A percentile compares a stretch with the other conserved stretches of the same genome.
These are phyloP conservation scores for Cladosporium colombiae DNA, from an alignment of 2,329 filamentous ascomycete genomes.

Conservation along the genomic window DNA sequence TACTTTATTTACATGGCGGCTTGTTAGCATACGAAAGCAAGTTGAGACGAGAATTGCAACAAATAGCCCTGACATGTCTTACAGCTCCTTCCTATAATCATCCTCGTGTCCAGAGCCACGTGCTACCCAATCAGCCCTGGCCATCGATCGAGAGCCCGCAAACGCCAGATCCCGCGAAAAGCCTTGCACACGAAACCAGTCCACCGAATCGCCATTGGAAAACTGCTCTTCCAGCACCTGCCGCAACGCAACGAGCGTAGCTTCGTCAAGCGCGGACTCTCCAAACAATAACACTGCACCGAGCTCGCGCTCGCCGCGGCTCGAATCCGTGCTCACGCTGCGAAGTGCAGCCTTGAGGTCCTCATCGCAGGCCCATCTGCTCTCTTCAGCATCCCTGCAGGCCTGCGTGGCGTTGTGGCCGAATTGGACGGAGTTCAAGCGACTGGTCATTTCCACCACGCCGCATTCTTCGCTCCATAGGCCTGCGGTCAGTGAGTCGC, in stretches of 20 bases:
- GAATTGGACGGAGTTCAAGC: neutral
- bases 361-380: neutral
- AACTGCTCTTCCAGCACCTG: neutral
- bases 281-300: neutral
- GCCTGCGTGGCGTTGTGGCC: neutral
- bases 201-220: neutral
- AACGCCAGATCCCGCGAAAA: conserved; percentile 4
- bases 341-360: neutral
- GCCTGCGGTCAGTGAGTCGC: neutral
- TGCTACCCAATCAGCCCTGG: neutral
- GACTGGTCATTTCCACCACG: neutral
- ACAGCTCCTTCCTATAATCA: neutral
- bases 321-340: neutral
- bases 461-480: neutral
- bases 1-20: neutral
- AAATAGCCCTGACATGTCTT: neutral
- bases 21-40: neutral
- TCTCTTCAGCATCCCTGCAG: neutral
- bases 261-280: neutral
- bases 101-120: neutral
- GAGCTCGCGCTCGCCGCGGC: neutral
- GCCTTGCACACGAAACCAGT: neutral
- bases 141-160: conserved; percentile 13
- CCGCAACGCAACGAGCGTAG: neutral
- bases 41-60: neutral